Percentiles rank a stretch among this genome's conserved stretches.
phyloP scores from a whole-genome alignment of 1,284 basidiomycete genomes.

The Pseudozyma flocculosa region DNA sequence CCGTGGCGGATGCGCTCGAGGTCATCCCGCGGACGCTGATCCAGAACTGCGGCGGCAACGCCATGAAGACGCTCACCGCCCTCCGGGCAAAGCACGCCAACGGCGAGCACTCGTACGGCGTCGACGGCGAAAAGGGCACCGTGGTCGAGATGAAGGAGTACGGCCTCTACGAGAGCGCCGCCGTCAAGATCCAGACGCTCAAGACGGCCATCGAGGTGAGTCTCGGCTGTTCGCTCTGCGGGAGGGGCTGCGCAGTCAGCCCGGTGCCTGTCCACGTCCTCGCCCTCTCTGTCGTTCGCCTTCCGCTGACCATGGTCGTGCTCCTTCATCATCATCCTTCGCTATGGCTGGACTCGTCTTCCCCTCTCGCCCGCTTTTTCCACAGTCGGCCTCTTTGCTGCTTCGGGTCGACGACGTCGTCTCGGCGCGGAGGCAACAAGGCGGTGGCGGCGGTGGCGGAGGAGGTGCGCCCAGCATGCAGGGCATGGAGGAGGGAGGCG shows the following conservation, averaged over 20 bases:
- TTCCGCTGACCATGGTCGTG: too few species aligned
- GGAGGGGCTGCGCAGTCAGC: too few species aligned
- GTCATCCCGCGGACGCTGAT: constrained; percentile 93
- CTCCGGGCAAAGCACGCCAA: constrained; percentile 92
- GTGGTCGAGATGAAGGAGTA: constrained; percentile 93
- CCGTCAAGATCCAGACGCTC: constrained; percentile 94
- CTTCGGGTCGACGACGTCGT: constrained; percentile 94
- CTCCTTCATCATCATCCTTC: too few species aligned
- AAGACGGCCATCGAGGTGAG: constrained; percentile 85
- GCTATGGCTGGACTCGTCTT: too few species aligned
- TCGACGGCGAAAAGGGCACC: constrained; percentile 91
- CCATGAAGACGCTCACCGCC: constrained; percentile 95
- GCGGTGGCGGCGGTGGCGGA: constrained; percentile 30
- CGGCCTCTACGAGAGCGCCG: constrained; percentile 89
- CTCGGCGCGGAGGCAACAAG: constrained; percentile 64
- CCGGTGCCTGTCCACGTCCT: too few species aligned
- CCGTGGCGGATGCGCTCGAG: constrained; percentile 89
- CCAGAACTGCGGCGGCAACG: constrained; percentile 97
- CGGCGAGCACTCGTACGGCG: constrained; percentile 80
- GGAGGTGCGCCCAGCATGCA: constrained; percentile 26
- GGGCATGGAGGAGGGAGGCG: constrained; percentile 26
- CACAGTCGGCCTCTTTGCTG: constrained; percentile 79
- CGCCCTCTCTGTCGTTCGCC: too few species aligned
- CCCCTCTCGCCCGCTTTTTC: too few species aligned
- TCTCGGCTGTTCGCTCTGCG: too few species aligned